Evolutionary conservation across 495 filamentous ascomycete species (phyloP), one percentile per base, ranked within the genome.

Genomic region (Aspergillus incahuasiensis): DNA sequence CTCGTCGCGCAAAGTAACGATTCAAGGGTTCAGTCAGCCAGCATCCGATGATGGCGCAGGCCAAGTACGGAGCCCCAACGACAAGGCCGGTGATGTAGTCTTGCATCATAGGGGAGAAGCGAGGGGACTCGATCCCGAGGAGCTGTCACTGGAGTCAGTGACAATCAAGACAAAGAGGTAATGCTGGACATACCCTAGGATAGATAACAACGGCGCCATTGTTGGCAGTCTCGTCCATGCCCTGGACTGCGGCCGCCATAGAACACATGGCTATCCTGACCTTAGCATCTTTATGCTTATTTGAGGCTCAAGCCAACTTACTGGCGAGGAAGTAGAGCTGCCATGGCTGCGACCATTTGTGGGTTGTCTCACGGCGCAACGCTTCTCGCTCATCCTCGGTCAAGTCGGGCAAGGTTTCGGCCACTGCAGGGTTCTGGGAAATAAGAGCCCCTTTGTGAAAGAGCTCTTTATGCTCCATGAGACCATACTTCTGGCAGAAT

Each of bases 191-290:
- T 22, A 73, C 69, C 9, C 62, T 66, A 22, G 78, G 71, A 60
- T 87, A 90, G 61, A 87, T 86, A 2, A 83, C 73, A 57, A 90
- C 86, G 3, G 87, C 88, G 42, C 87, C 89, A 57, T 90, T 91
- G 61, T 89, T 86, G 55, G 88, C 87, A 0, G 88, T 90, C 65
- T 92, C 86, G 58, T 90, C 85, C 85, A 83, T 82, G 6, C 81
- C 81, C 62, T 86, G 83, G 5, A 82, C 78, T 32, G 77, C 80
- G 7, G 82, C 81, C 12, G 72, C 76, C 1, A 79, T 55, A 1
- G 75, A 76, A 54, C 74, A 79, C 69, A 78, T 56, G 66, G 25
- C 65, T 71, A 68, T 11, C 3, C 3, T 19, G 62, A 65, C 67
- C 58, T 65, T 63, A 20, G 63, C 62, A 16, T 48, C 30, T 11